A percentile compares a stretch with the other conserved stretches of the same genome.
phyloP scores from a whole-genome alignment of 306 rosid genomes.

The Styphnolobium japonicum region DNA sequence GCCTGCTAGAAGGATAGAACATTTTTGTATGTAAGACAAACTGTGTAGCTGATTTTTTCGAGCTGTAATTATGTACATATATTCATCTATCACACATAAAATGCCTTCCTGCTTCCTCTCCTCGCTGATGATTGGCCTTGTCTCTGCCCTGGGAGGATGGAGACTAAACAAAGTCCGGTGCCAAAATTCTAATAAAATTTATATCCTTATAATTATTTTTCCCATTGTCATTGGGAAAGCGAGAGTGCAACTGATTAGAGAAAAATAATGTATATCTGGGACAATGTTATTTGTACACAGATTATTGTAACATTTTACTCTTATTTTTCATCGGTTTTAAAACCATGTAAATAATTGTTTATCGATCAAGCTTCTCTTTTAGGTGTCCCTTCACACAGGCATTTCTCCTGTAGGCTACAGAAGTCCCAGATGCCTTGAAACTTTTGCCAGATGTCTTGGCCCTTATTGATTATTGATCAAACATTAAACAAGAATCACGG shows the following conservation, averaged over 20 bases:
- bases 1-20: slow-evolving; percentile 35
- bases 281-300: slow-evolving; percentile 21
- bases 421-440: neutral
- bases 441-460: neutral
- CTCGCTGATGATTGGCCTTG: neutral
- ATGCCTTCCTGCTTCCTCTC: slow-evolving; percentile 10
- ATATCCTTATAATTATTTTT: neutral
- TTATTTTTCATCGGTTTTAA: neutral
- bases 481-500: neutral
- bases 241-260: neutral
- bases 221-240: neutral
- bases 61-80: neutral
- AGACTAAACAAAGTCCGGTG: neutral
- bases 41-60: neutral
- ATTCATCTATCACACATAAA: slow-evolving; percentile 15
- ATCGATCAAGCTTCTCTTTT: neutral
- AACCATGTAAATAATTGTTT: slow-evolving; percentile 3
- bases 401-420: neutral
- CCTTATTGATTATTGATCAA: neutral
- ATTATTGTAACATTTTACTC: slow-evolving; percentile 27
- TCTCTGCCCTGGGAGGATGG: slow-evolving; percentile 15
- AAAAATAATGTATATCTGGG: slow-evolving; percentile 6
- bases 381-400: neutral
- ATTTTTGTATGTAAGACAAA: neutral
- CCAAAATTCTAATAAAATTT: neutral